Evolutionary conservation across 305 asterid species (phyloP), one percentile per base, ranked within the genome.

Genomic region (Fraxinus floribunda): DNA sequence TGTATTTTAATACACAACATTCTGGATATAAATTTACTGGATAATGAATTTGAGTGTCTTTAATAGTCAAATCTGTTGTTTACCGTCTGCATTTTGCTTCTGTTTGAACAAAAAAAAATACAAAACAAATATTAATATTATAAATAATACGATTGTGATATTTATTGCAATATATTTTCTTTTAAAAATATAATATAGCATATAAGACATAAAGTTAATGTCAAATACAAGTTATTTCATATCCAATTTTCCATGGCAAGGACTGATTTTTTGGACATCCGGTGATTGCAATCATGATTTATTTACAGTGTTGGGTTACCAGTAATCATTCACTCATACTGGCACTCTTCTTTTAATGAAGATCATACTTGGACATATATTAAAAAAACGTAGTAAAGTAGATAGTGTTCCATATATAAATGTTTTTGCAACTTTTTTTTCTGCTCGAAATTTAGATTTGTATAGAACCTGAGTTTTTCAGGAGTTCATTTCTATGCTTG

Each of bases 1-100:
- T 22, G 77, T 80, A 76, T 74, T 64, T 36, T 26, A 10, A 78
- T 83, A n/a, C 26, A 71, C 57, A 44, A 36, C 82, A 49, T 36
- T 29, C 68, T 24, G 16, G 55, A 44, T 44, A 44, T 44, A 44
- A 44, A 44, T 44, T 44, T 44, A 11, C 55, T 44, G n/a, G 44
- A 64, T 75, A 15, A 64, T 24, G n/a, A 13, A 70, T 29, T 13
- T 29, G 5, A 13, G 38, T 70, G 39, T 70, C 18, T 10, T 26
- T 70, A 30, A 70, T 15, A 11, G 39, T 13, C 75, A 70, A 70
- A 70, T 10, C 75, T 11, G 20, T 13, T 15, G 22, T 70, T 30
- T 29, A 35, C 20, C 75, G 13, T 70, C 9, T 70, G 72, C 72
- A 64, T 24, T 22, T 24, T 20, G 30, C 70, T 18, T 60, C 70